A percentile compares a stretch with the other conserved stretches of the same genome.
These are phyloP conservation scores for Fusarium annulatum DNA, from an alignment of 2,329 filamentous ascomycete species.

Conservation along the genomic window DNA sequence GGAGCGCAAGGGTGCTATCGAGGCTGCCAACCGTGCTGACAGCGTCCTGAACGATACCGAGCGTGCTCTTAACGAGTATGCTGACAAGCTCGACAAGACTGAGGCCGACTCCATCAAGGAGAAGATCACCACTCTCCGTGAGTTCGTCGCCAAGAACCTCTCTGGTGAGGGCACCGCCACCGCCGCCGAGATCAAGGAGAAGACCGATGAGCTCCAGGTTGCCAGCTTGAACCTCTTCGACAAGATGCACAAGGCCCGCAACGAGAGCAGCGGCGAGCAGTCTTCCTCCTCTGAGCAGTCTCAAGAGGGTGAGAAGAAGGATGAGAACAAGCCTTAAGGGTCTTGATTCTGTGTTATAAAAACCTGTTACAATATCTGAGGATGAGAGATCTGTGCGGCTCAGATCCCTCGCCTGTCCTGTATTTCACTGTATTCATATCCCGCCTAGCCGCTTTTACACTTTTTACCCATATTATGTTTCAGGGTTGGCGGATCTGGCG, in stretches of 20 bases:
- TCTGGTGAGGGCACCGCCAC: conserved; percentile 88
- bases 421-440: conserved; percentile 66
- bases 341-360: conserved; percentile 39
- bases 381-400: conserved; percentile 49
- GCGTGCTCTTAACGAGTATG: conserved; percentile 96
- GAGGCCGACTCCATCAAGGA: conserved; percentile 93
- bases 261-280: conserved; percentile 69
- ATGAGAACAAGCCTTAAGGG: conserved; percentile 73
- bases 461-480: conserved; percentile 60
- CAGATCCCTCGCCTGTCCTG: conserved; percentile 50
- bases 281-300: conserved; percentile 61
- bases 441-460: conserved; percentile 52
- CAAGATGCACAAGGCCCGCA: conserved; percentile 98
- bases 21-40: conserved; percentile 97
- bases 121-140: conserved; percentile 88
- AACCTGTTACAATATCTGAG: conserved; percentile 48
- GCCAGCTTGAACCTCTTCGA: conserved; percentile 97
- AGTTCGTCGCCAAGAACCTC: conserved; percentile 94
- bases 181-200: conserved; percentile 95
- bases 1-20: conserved; percentile 95
- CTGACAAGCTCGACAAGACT: conserved; percentile 95
- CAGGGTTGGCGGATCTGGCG: conserved; percentile 61
- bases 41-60: conserved; percentile 97
- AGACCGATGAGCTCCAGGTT: conserved; percentile 97
- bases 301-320: conserved; percentile 81